phyloP scores from a whole-genome alignment of 495 filamentous ascomycete genomes.

The Evansstolkia leycettana region DNA sequence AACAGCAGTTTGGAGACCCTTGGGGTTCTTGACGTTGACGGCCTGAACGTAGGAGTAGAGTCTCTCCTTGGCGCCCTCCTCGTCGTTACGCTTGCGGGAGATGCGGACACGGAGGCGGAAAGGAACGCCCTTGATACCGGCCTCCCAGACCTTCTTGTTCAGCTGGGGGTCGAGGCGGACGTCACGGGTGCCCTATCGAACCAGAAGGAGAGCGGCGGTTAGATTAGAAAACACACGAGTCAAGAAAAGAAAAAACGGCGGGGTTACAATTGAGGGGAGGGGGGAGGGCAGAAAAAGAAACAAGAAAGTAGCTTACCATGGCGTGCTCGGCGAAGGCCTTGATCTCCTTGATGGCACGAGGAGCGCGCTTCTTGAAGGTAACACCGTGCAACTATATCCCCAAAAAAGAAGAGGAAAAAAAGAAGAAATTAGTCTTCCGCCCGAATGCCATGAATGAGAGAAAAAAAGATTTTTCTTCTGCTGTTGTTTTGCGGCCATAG shows the following conservation, averaged over 20 bases:
- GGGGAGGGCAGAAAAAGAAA: no score
- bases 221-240: not conserved
- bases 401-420: constrained; percentile 17
- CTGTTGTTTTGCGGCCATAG: constrained; percentile 31
- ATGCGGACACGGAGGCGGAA: constrained; percentile 95
- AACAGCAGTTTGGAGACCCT: constrained; percentile 84
- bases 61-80: constrained; percentile 97
- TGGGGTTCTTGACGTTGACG: constrained; percentile 97
- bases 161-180: constrained; percentile 95
- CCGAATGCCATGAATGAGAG: constrained; percentile 42
- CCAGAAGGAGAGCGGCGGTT: constrained; percentile 1
- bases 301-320: constrained; percentile 65
- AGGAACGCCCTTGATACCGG: constrained; percentile 94
- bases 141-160: constrained; percentile 99
- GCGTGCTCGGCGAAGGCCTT: constrained; percentile 78
- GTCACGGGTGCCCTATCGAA: constrained; percentile 76
- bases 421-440: constrained; percentile 45
- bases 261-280: no score
- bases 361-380: constrained; percentile 98
- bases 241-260: constrained; percentile 1
- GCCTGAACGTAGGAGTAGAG: constrained; percentile 98
- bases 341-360: constrained; percentile 98
- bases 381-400: constrained; percentile 76
- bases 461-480: constrained; percentile 17
- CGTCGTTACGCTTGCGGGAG: constrained; percentile 98